Conservation (phyloP, 2,329 filamentous ascomycete genomes). For the Paracorniculantispora psalliotae region DNA sequence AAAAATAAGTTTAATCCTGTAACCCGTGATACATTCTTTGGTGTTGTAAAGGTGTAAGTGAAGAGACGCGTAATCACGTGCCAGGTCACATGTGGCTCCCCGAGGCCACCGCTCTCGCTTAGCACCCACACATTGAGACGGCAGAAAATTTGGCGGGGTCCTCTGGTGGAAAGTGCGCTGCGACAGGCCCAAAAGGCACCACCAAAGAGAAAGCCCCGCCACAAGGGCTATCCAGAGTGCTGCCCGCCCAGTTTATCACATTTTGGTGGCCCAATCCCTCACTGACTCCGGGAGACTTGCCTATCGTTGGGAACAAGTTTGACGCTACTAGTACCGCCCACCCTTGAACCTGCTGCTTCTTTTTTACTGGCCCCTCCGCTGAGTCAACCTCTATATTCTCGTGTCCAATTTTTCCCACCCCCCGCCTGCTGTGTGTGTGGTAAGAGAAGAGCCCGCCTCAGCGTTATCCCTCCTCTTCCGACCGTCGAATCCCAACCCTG, state of each 20-base stretch:
- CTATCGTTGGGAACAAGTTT: neutral
- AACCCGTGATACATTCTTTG: neutral
- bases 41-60: neutral
- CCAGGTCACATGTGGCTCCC: slow-evolving; percentile 20
- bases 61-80: slow-evolving; percentile 18
- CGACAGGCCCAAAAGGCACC: neutral
- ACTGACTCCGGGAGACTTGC: slow-evolving; percentile 2
- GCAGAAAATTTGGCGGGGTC: slow-evolving; percentile 37
- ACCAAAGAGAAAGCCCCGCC: slow-evolving; percentile 28
- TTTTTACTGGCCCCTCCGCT: slow-evolving; percentile 8
- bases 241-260: slow-evolving; percentile 20
- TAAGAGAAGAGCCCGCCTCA: neutral
- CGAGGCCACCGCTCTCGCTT: slow-evolving; percentile 36
- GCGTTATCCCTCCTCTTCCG: neutral
- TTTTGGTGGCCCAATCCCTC: slow-evolving; percentile 23
- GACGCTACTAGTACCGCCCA: slow-evolving; percentile 11
- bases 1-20: neutral
- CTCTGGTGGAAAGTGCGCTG: neutral
- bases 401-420: slow-evolving; percentile 16
- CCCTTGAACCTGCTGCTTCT: neutral
- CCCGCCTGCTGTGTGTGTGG: slow-evolving; percentile 1
- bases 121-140: slow-evolving; percentile 34
- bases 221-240: slow-evolving; percentile 33
- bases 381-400: slow-evolving; percentile 9
- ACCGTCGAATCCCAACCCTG: slow-evolving; percentile 10